Evolutionary conservation across 768 basidiomycete species (phyloP).

Genomic region (Collybia nuda): DNA sequence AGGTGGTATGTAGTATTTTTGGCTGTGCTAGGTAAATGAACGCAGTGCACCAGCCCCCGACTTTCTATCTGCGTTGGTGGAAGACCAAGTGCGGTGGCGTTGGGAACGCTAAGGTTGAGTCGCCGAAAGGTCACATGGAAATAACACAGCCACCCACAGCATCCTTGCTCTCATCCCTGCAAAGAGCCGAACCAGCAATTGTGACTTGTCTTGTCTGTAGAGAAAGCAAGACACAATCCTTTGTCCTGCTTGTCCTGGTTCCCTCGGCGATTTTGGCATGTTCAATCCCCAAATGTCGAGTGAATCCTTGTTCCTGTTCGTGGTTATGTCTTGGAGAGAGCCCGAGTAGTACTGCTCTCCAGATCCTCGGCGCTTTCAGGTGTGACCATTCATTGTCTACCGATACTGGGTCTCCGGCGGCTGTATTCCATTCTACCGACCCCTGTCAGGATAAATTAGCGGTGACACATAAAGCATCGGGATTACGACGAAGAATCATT

Average conservation of each 20-base stretch:
- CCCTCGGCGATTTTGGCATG: conserved; percentile 6
- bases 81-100: no score
- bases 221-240: conserved; percentile 1
- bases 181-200: no score
- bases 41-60: no score
- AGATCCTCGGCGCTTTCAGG: conserved; percentile 4
- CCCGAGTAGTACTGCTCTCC: conserved; percentile 10
- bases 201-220: background rate
- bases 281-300: background rate
- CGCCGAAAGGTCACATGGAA: no score
- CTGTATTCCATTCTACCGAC: conserved; percentile 12
- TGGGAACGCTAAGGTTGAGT: no score
- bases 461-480: conserved; percentile 16
- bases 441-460: conserved; percentile 10
- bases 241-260: conserved; percentile 8
- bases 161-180: no score
- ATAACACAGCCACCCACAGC: no score
- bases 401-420: conserved; percentile 13
- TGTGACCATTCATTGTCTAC: conserved; percentile 11
- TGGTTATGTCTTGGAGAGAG: background rate
- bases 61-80: no score
- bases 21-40: no score
- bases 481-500: conserved; percentile 3
- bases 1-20: no score
- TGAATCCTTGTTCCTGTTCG: background rate